Evolutionary conservation across 2,329 filamentous ascomycete species (phyloP).

Genomic region (Thelonectria discophora): DNA sequence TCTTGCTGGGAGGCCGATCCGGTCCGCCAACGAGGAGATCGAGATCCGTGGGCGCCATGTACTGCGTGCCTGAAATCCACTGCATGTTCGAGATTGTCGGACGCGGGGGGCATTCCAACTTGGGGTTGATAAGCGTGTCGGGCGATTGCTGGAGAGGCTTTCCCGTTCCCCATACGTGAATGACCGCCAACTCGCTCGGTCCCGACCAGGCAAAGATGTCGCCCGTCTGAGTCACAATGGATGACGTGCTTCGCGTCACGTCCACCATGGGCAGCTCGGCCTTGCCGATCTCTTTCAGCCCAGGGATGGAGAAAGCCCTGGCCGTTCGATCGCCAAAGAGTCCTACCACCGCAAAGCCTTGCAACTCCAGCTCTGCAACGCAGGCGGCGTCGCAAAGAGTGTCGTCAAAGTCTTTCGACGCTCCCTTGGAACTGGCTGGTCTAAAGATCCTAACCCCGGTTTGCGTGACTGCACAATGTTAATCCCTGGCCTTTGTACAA

Average conservation of each 20-base stretch:
- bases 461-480: slow-evolving; percentile 61
- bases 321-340: slow-evolving; percentile 85
- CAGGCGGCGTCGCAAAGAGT: slow-evolving; percentile 82
- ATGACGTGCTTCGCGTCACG: slow-evolving; percentile 72
- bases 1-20: slow-evolving; percentile 86
- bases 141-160: slow-evolving; percentile 66
- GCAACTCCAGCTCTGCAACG: slow-evolving; percentile 77
- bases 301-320: slow-evolving; percentile 87
- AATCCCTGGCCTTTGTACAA: slow-evolving; percentile 30
- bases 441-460: slow-evolving; percentile 89
- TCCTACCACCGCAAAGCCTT: slow-evolving; percentile 81
- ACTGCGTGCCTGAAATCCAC: slow-evolving; percentile 96
- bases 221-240: slow-evolving; percentile 78
- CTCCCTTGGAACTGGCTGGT: slow-evolving; percentile 86
- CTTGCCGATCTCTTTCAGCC: slow-evolving; percentile 82
- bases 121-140: slow-evolving; percentile 83
- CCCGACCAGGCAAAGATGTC: slow-evolving; percentile 89
- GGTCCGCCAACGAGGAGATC: slow-evolving; percentile 91
- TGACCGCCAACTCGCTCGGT: slow-evolving; percentile 82
- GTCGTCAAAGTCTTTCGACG: slow-evolving; percentile 88
- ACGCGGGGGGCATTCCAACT: slow-evolving; percentile 76
- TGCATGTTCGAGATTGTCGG: slow-evolving; percentile 95
- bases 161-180: slow-evolving; percentile 87
- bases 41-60: slow-evolving; percentile 85
- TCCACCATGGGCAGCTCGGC: slow-evolving; percentile 76